A percentile compares a stretch with the other conserved stretches of the same genome.
Evolutionary conservation across 371 early-diverging fungal genomes (phyloP).

Genomic region (Catenaria anguillulae): DNA sequence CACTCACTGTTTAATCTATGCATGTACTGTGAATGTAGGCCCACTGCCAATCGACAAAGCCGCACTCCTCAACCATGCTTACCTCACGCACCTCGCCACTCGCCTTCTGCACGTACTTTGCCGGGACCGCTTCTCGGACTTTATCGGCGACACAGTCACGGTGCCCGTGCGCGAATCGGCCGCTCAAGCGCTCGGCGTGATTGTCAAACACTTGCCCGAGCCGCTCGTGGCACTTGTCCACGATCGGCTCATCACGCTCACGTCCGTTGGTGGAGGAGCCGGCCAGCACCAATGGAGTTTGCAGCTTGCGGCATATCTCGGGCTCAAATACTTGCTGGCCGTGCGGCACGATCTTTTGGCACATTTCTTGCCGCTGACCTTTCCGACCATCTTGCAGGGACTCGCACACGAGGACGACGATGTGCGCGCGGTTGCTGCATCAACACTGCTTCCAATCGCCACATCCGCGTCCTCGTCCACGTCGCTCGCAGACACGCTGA

Average conservation of each 20-base stretch:
- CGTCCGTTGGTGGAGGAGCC: too few relatives aligned
- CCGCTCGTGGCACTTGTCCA: conserved; percentile 38
- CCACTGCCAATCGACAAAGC: conserved; percentile 28
- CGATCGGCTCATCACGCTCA: conserved; percentile 16
- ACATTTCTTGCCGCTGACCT: conserved; percentile 27
- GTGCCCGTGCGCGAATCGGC: conserved; percentile 93
- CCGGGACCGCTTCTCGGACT: conserved; percentile 91
- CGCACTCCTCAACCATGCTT: conserved; percentile 57
- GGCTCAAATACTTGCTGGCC: conserved; percentile 87
- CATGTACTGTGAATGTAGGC: not conserved
- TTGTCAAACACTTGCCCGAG: conserved; percentile 50
- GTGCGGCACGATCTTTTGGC: conserved; percentile 72
- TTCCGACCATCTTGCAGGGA: conserved; percentile 27
- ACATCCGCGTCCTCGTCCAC: too few relatives aligned
- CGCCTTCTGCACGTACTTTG: conserved; percentile 83
- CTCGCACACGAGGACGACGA: conserved; percentile 78
- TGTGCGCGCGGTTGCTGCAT: conserved; percentile 79
- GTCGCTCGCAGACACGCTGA: conserved; percentile 35
- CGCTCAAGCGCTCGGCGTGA: conserved; percentile 78
- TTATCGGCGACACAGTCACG: conserved; percentile 86
- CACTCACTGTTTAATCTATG: not conserved
- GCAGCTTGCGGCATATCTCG: conserved; percentile 82
- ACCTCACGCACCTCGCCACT: conserved; percentile 74
- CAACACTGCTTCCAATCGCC: conserved; percentile 74
- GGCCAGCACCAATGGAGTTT: conserved; percentile 94